phyloP scores from a whole-genome alignment of 2,329 filamentous ascomycete genomes.

The Neoascochyta sp. region DNA sequence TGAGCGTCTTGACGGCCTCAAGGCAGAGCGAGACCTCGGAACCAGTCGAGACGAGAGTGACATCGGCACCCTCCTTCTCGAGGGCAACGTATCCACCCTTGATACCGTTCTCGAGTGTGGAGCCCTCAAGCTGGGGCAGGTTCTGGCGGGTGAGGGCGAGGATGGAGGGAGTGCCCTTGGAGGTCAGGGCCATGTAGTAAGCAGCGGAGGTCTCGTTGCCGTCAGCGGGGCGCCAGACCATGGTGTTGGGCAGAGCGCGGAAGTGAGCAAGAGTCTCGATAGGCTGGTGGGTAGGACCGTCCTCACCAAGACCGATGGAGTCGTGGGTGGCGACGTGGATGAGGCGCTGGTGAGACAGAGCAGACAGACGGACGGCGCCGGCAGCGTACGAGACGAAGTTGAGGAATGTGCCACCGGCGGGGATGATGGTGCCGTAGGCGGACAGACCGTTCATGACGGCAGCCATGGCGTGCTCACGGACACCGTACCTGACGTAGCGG shows the following conservation, averaged over 20 bases:
- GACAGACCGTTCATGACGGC: constrained; percentile 92
- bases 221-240: constrained; percentile 98
- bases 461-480: constrained; percentile 89
- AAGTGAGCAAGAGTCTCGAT: constrained; percentile 98
- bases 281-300: constrained; percentile 97
- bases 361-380: constrained; percentile 88
- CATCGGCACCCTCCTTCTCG: constrained; percentile 75
- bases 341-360: constrained; percentile 82
- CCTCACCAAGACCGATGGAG: constrained; percentile 98
- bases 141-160: constrained; percentile 96
- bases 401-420: constrained; percentile 93
- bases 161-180: constrained; percentile 86
- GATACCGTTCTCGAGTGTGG: constrained; percentile 79
- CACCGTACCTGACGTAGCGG: constrained; percentile 89
- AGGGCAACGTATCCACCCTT: constrained; percentile 94
- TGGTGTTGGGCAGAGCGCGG: constrained; percentile 97
- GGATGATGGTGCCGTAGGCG: constrained; percentile 92
- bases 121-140: constrained; percentile 94
- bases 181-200: constrained; percentile 92
- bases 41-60: constrained; percentile 91
- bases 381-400: constrained; percentile 99
- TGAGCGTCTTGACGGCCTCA: constrained; percentile 86
- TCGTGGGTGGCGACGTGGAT: constrained; percentile 98
- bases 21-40: constrained; percentile 94
- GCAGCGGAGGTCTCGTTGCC: constrained; percentile 97